Evolutionary conservation across 768 basidiomycete genomes (phyloP), one percentile per base, ranked within the genome.

Genomic region (Macrocybe gigantea): DNA sequence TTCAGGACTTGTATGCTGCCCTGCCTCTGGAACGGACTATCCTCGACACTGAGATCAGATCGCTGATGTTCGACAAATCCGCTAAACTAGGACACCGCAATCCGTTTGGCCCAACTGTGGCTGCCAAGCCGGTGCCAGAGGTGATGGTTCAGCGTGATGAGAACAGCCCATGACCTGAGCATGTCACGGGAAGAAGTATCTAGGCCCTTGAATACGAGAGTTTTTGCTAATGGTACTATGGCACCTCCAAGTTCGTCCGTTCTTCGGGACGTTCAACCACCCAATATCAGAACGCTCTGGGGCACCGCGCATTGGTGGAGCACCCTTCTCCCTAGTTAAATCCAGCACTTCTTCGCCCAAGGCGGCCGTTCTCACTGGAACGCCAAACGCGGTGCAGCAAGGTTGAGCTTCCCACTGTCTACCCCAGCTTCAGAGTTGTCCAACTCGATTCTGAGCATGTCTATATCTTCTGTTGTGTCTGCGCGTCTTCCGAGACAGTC

Each of bases 11-110:
- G n/a, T 75, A 85, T 52, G 65, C 74, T 1, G 69, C 80, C 0
- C 70, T 92, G 39, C 79, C 88, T 0, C 73, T 81, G 0, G 87
- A 91, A 58, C 78, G 83, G 12, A 67, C 71, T 9, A 60, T 84
- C 15, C 63, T 88, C 1, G 87, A 88, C 52, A 64, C 70, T 2
- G 80, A 84, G 50, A 64, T 88, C 6, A 76, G 74, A 53, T 59
- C 61, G 38, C 50, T 48, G 15, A 22, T 22, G 22, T 22, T 33
- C 47, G 42, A 47, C 29, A 49, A 34, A 15, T 50, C 50, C 38
- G 35, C 22, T 22, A 22, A 22, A 22, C 22, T 22, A 22, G 22
- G 22, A 22, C 22, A 7, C 15, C 5, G 13, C 42, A 32, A 44
- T n/a, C 29, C 22, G 22, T 22, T 22, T 22, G 35, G 22, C 11